phyloP scores from a whole-genome alignment of 192 early-diverging fungal genomes.

The Phycomyces nitens region DNA sequence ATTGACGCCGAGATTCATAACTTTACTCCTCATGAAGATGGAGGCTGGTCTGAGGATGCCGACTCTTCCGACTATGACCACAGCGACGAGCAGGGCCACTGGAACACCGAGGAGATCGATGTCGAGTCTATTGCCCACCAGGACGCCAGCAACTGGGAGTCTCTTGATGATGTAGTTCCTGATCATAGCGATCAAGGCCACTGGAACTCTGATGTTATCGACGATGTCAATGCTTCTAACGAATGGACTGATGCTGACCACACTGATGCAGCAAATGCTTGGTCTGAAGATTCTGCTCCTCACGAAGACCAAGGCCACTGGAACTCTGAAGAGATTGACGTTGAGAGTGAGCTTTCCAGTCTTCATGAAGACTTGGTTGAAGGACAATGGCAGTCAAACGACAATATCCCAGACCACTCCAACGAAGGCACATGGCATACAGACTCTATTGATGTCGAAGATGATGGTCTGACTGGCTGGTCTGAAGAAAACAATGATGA shows the following conservation, averaged over 20 bases:
- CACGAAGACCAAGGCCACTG: not conserved
- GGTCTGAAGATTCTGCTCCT: not conserved
- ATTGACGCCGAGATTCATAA: too few relatives aligned
- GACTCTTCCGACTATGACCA: too few relatives aligned
- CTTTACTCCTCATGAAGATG: too few relatives aligned
- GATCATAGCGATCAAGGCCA: not conserved
- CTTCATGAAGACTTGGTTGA: too few relatives aligned
- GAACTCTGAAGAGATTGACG: not conserved
- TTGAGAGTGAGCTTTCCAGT: too few relatives aligned
- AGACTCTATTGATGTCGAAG: too few relatives aligned
- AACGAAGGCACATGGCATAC: too few relatives aligned
- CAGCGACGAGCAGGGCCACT: not conserved
- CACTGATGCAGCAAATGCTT: not conserved
- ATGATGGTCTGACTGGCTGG: too few relatives aligned
- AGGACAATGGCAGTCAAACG: too few relatives aligned
- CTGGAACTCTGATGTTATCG: not conserved
- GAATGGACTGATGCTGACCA: not conserved
- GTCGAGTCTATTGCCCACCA: not conserved
- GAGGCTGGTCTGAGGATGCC: too few relatives aligned
- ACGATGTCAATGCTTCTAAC: not conserved
- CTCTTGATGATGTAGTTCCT: not conserved
- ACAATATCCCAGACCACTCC: too few relatives aligned
- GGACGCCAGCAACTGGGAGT: not conserved
- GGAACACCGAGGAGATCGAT: not conserved
- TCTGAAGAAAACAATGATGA: too few relatives aligned